Conservation (phyloP, 495 filamentous ascomycete species). For the Thozetella sp. region DNA sequence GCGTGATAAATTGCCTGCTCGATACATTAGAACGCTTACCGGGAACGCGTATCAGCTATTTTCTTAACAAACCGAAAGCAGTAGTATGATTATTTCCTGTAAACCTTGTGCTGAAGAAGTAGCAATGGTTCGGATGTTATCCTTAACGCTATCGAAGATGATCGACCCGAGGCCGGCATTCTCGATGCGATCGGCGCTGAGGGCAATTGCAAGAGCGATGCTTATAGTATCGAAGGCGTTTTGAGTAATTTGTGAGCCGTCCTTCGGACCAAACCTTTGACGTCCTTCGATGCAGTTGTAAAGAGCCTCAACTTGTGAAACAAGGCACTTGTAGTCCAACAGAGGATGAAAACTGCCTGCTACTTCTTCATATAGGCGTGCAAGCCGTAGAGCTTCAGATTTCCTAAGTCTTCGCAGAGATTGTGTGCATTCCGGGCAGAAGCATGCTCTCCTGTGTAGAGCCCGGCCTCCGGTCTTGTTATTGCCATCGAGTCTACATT, state of each 20-base stretch:
- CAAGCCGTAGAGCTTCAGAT: not conserved
- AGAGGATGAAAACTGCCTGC: not conserved
- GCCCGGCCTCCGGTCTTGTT: no score
- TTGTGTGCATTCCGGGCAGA: constrained; percentile 1
- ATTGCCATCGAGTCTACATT: not conserved
- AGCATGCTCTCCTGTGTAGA: not conserved
- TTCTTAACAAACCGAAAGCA: not conserved
- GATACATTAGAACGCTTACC: not conserved
- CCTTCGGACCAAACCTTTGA: not conserved
- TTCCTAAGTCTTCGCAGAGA: not conserved
- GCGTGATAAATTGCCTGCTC: not conserved
- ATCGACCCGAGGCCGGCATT: not conserved
- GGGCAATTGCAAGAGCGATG: not conserved
- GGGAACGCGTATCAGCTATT: not conserved
- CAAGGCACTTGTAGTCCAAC: not conserved
- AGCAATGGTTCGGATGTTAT: not conserved
- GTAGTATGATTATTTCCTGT: not conserved
- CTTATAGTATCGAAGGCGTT: not conserved
- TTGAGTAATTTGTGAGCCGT: not conserved
- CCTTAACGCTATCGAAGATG: not conserved
- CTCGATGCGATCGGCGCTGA: not conserved
- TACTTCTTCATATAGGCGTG: not conserved
- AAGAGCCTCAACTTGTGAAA: not conserved
- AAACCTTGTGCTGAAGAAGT: not conserved
- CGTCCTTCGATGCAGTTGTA: not conserved